Percentiles rank a stretch among this genome's conserved stretches.
phyloP scores from a whole-genome alignment of 2,329 filamentous ascomycete genomes.

The Immersiporthe knoxdaviesiana region DNA sequence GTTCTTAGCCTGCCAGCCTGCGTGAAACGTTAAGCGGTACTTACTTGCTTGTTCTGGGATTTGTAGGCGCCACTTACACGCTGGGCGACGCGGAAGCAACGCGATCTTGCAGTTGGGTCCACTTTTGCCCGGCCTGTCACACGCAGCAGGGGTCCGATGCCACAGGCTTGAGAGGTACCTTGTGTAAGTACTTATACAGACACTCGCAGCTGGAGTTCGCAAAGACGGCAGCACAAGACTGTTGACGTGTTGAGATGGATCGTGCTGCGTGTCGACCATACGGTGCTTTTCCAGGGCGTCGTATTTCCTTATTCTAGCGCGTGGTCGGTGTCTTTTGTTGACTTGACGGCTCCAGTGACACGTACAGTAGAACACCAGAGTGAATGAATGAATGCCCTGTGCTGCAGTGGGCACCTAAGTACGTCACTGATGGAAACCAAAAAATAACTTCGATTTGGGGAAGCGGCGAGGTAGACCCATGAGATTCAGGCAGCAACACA shows the following conservation, averaged over 20 bases:
- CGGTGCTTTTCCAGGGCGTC: no score
- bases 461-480: no score
- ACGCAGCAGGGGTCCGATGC: not conserved
- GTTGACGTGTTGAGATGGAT: not conserved
- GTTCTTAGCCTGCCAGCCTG: constrained; percentile 10
- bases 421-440: not conserved
- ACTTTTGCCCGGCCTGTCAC: not conserved
- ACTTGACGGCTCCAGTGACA: not conserved
- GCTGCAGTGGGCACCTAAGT: not conserved
- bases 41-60: constrained; percentile 5
- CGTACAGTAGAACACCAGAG: not conserved
- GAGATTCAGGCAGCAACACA: no score
- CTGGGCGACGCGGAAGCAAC: not conserved
- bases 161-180: not conserved
- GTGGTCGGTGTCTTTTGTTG: not conserved
- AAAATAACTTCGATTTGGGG: not conserved
- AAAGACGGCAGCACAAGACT: not conserved
- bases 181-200: not conserved
- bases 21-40: constrained; percentile 2
- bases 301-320: not conserved
- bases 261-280: not conserved
- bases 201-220: not conserved
- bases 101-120: not conserved
- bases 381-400: not conserved
- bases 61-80: not conserved